These are phyloP conservation scores for Dacryopinax primogenitus DNA, from an alignment of 768 basidiomycete species.

Conservation along the genomic window DNA sequence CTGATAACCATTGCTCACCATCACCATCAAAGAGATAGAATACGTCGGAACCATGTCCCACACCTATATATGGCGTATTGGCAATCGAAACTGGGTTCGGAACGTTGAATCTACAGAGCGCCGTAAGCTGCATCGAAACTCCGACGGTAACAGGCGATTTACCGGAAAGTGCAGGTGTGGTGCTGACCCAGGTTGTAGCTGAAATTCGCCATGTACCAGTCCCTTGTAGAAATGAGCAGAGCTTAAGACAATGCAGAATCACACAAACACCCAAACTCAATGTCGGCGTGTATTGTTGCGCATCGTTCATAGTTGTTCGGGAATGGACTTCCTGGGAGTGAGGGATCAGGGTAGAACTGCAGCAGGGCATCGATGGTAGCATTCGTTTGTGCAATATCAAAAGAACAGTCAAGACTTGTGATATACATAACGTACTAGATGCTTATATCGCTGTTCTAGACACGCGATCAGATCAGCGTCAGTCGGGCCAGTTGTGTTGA, in stretches of 20 bases:
- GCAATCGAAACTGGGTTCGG: conserved; percentile 32
- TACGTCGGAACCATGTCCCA: conserved; percentile 35
- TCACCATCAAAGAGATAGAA: conserved; percentile 36
- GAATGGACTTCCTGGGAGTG: conserved; percentile 28
- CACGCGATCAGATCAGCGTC: conserved; percentile 31
- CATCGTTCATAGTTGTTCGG: conserved; percentile 33
- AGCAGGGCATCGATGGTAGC: conserved; percentile 29
- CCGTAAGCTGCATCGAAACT: too few species aligned
- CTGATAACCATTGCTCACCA: too few species aligned
- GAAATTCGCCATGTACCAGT: conserved; percentile 31
- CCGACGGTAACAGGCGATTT: too few species aligned
- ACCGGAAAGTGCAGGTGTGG: conserved; percentile 14
- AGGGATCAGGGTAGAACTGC: conserved; percentile 31
- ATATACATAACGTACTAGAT: conserved; percentile 14
- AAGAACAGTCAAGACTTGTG: too few species aligned
- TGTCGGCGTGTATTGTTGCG: conserved; percentile 32
- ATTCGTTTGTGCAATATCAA: conserved; percentile 27
- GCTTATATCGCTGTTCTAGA: conserved; percentile 24
- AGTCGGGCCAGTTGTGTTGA: conserved; percentile 14
- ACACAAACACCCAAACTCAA: conserved; percentile 36
- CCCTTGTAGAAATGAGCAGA: conserved; percentile 27
- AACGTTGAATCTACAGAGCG: conserved; percentile 38
- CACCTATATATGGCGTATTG: conserved; percentile 29
- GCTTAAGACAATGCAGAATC: conserved; percentile 12
- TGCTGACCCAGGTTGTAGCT: conserved; percentile 23